phyloP scores from a whole-genome alignment of 2,329 filamentous ascomycete genomes.

The Arthroderma uncinatum region DNA sequence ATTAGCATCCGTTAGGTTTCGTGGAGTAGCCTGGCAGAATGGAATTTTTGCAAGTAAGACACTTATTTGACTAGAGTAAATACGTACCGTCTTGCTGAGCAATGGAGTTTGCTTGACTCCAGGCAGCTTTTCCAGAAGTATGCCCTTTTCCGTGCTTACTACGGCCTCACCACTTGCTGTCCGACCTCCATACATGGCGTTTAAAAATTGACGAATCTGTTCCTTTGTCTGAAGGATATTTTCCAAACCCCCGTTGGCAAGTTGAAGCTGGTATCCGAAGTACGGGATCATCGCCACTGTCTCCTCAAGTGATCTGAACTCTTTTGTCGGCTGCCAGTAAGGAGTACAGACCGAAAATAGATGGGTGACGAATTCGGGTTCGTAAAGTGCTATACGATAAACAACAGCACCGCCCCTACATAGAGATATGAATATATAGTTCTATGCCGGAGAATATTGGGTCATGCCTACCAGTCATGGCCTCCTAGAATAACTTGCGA shows the following conservation, averaged over 20 bases:
- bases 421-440: not conserved
- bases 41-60: not conserved
- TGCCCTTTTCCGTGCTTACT: slow-evolving; percentile 51
- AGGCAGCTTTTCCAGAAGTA: slow-evolving; percentile 53
- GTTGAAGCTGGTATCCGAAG: slow-evolving; percentile 76
- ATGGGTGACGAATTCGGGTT: slow-evolving; percentile 59
- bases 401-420: slow-evolving; percentile 61
- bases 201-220: slow-evolving; percentile 59
- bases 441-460: not conserved
- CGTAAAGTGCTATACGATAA: slow-evolving; percentile 62
- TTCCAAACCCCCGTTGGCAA: slow-evolving; percentile 58
- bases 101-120: slow-evolving; percentile 47
- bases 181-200: slow-evolving; percentile 56
- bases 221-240: slow-evolving; percentile 45
- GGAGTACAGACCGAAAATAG: slow-evolving; percentile 76
- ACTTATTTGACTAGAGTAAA: too few relatives aligned
- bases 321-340: slow-evolving; percentile 46
- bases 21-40: not conserved
- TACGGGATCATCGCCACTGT: slow-evolving; percentile 52
- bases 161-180: slow-evolving; percentile 45
- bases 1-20: not conserved
- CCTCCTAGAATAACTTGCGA: slow-evolving; percentile 66
- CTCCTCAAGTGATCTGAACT: slow-evolving; percentile 48
- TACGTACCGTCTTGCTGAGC: slow-evolving; percentile 47
- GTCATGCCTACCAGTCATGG: slow-evolving; percentile 60